Percentiles rank a stretch among this genome's conserved stretches.
Evolutionary conservation across 768 basidiomycete species (phyloP).

Genomic region (Pulveroboletus sp.): DNA sequence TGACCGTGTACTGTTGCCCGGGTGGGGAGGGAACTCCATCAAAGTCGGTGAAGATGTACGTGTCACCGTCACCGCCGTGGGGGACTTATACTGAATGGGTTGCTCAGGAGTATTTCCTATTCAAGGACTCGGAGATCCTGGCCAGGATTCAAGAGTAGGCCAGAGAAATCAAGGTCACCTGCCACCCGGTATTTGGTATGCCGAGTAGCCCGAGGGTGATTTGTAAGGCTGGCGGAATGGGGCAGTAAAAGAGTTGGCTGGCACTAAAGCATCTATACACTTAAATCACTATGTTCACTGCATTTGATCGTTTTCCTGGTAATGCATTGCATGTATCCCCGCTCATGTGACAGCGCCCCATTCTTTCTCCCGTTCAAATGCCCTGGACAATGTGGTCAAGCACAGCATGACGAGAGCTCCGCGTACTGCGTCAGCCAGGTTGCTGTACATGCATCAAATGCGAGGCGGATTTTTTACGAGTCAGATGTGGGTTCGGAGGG

Average conservation of each 20-base stretch:
- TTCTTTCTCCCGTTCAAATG: background rate
- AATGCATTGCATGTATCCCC: constrained; percentile 31
- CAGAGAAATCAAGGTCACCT: background rate
- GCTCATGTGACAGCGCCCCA: constrained; percentile 17
- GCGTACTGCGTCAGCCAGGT: too few species aligned
- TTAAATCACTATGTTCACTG: constrained; percentile 24
- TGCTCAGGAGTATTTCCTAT: constrained; percentile 85
- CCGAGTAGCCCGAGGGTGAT: constrained; percentile 1
- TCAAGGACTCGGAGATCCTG: constrained; percentile 92
- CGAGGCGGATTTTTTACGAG: constrained; percentile 9
- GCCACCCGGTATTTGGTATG: background rate
- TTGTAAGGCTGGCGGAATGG: background rate
- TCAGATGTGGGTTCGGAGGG: background rate
- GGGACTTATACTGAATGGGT: constrained; percentile 5
- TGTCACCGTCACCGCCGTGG: constrained; percentile 8
- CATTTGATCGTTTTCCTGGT: constrained; percentile 13
- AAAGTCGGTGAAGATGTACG: constrained; percentile 95
- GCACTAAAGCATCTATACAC: constrained; percentile 9
- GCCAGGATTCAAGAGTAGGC: constrained; percentile 91
- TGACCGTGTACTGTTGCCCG: constrained; percentile 89
- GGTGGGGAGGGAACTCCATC: constrained; percentile 94
- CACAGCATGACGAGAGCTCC: background rate
- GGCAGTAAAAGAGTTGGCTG: constrained; percentile 3
- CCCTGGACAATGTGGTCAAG: background rate
- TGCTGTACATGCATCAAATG: constrained; percentile 6